Conservation (phyloP, 1,284 basidiomycete genomes). For the Austropuccinia psidii region DNA sequence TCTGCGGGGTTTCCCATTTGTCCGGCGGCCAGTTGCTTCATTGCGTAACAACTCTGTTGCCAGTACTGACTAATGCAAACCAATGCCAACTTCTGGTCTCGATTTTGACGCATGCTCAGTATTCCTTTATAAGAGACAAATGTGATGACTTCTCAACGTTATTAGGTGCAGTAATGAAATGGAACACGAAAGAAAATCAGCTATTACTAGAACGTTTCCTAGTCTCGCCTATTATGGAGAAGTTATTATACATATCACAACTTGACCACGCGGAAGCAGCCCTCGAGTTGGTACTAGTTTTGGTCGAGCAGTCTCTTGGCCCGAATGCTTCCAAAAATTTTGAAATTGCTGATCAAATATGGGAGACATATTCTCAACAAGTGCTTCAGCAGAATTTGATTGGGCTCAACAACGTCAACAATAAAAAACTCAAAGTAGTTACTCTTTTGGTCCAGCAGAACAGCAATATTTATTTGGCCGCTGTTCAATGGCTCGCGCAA, state of each 20-base stretch:
- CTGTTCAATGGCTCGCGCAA: background rate
- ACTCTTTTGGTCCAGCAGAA: constrained; percentile 1
- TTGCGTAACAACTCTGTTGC: too few species aligned
- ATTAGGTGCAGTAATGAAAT: background rate
- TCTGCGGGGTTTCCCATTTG: too few species aligned
- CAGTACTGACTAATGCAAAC: too few species aligned
- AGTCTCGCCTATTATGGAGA: background rate
- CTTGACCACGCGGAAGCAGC: background rate
- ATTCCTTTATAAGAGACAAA: too few species aligned
- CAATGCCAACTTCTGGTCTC: too few species aligned
- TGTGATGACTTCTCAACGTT: too few species aligned
- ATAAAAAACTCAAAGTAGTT: background rate
- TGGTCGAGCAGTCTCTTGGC: background rate
- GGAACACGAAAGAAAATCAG: background rate
- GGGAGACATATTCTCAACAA: too few species aligned
- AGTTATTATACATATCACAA: background rate
- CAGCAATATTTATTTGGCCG: background rate
- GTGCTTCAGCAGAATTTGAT: too few species aligned
- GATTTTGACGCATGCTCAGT: too few species aligned
- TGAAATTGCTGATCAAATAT: too few species aligned
- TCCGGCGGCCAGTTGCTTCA: too few species aligned
- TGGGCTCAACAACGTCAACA: too few species aligned
- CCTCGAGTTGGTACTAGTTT: constrained; percentile 1
- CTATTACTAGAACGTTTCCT: background rate
- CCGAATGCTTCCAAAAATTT: background rate